Evolutionary conservation across 257 asterid species (phyloP).

Genomic region (Solanum bukasovii): DNA sequence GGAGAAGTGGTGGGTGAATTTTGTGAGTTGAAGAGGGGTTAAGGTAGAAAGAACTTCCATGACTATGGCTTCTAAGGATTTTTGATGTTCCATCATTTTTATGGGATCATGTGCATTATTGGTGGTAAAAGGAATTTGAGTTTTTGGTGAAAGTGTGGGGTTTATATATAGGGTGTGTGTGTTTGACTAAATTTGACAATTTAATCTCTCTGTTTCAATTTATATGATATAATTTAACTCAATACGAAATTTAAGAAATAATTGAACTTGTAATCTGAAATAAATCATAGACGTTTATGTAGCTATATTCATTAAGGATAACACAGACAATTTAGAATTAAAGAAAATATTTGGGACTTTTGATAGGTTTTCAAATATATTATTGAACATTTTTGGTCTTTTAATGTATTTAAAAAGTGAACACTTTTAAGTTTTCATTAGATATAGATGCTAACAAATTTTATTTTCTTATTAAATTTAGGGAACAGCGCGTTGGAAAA

Average conservation of each 20-base stretch:
- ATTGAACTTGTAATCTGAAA: too few species aligned
- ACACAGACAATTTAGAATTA: too few species aligned
- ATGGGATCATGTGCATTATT: neutral
- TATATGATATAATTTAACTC: too few species aligned
- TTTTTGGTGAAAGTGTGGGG: neutral
- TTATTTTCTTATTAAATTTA: neutral
- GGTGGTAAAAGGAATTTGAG: neutral
- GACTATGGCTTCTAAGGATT: conserved; percentile 28
- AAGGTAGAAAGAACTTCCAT: conserved; percentile 58
- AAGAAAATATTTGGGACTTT: too few species aligned
- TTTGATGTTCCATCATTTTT: neutral
- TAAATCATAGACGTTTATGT: too few species aligned
- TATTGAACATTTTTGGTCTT: neutral
- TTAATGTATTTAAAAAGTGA: neutral
- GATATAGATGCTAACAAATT: neutral
- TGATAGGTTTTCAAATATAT: neutral
- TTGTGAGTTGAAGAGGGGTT: conserved; percentile 40
- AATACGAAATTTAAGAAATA: too few species aligned
- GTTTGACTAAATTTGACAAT: neutral
- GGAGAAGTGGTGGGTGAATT: conserved; percentile 52
- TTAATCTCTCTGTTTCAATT: neutral
- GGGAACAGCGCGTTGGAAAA: neutral
- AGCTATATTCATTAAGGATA: neutral
- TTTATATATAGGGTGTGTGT: neutral
- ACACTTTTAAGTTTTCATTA: neutral